phyloP scores from a whole-genome alignment of 805 yeast genomes.

The Alloascoidea africana region DNA sequence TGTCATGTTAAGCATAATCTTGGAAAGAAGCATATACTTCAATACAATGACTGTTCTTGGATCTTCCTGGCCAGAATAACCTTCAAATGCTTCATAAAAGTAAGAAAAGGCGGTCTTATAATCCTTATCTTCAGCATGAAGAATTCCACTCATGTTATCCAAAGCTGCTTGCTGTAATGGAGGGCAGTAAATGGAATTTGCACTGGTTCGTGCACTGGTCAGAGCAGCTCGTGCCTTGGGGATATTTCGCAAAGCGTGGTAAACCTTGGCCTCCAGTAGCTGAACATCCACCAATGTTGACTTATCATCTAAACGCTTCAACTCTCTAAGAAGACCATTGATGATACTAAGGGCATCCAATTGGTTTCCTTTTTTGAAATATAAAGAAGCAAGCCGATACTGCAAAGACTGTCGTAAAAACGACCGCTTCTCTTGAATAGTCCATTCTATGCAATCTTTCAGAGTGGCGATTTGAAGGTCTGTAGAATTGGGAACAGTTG shows the following conservation, averaged over 20 bases:
- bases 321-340: slow-evolving; percentile 59
- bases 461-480: slow-evolving; percentile 64
- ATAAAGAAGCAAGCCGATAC: slow-evolving; percentile 64
- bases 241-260: slow-evolving; percentile 80
- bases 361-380: slow-evolving; percentile 48
- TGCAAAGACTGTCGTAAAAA: slow-evolving; percentile 83
- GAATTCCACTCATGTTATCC: slow-evolving; percentile 88
- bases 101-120: slow-evolving; percentile 92
- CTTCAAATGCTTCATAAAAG: slow-evolving; percentile 90
- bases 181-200: slow-evolving; percentile 93
- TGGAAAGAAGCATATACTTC: slow-evolving; percentile 85
- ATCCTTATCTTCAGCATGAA: slow-evolving; percentile 94
- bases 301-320: slow-evolving; percentile 90
- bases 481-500: slow-evolving; percentile 40
- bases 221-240: slow-evolving; percentile 86
- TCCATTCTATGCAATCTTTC: slow-evolving; percentile 77
- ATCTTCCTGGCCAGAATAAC: slow-evolving; percentile 51
- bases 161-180: slow-evolving; percentile 88
- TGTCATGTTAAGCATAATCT: slow-evolving; percentile 79
- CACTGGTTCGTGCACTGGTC: slow-evolving; percentile 91
- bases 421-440: slow-evolving; percentile 65
- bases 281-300: slow-evolving; percentile 92
- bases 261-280: slow-evolving; percentile 76
- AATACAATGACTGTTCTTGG: slow-evolving; percentile 53
- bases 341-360: slow-evolving; percentile 62